Evolutionary conservation across 805 yeast genomes (phyloP).

Genomic region (Candida patagonica): DNA sequence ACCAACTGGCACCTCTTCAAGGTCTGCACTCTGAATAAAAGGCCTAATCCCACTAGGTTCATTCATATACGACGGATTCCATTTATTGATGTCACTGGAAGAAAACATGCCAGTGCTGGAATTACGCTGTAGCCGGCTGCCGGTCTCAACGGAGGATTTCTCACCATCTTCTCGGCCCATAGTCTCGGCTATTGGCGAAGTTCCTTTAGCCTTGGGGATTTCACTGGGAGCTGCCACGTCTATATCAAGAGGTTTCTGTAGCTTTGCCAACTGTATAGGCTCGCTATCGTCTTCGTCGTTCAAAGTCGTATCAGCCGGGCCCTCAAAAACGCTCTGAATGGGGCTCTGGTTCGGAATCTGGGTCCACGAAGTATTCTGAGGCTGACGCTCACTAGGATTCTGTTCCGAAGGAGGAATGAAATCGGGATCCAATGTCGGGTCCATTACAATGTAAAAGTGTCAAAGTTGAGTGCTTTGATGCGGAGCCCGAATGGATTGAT

Average conservation of each 20-base stretch:
- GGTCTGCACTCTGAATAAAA: conserved; percentile 65
- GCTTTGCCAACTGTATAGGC: background rate
- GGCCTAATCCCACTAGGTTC: conserved; percentile 14
- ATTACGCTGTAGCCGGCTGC: too few species aligned
- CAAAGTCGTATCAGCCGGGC: background rate
- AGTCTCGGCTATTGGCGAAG: background rate
- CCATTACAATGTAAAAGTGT: too few species aligned
- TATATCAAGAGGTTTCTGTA: background rate
- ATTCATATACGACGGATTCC: conserved; percentile 7
- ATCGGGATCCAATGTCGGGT: conserved; percentile 86
- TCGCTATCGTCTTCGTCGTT: background rate
- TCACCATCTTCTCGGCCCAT: too few species aligned
- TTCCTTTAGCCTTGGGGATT: conserved; percentile 1
- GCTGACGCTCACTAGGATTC: conserved; percentile 31
- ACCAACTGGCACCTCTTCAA: conserved; percentile 96
- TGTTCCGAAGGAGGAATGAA: conserved; percentile 76
- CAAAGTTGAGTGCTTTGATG: too few species aligned
- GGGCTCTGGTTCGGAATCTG: conserved; percentile 56
- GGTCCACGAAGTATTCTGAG: conserved; percentile 22
- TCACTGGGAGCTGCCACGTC: conserved; percentile 2
- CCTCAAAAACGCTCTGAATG: conserved; percentile 35
- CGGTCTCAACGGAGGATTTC: background rate
- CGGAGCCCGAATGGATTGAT: too few species aligned
- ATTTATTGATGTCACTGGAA: background rate
- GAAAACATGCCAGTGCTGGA: background rate